Base-by-base conservation (phyloP, 2,329 filamentous ascomycete species). In the Cladosporium sp. region DNA sequence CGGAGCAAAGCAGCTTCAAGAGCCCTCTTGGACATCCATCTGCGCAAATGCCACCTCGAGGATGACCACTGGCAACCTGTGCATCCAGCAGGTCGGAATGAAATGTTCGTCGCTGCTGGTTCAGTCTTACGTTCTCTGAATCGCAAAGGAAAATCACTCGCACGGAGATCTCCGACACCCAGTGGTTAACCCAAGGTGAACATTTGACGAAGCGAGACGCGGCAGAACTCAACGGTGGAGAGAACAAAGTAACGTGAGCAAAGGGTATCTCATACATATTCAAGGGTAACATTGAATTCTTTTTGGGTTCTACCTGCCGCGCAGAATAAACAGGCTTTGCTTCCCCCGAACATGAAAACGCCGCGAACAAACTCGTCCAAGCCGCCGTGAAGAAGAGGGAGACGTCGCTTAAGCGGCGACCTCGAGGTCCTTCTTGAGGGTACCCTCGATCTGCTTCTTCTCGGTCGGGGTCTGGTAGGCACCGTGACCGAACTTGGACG, bases 401-500 rank as follows among this genome's bases (percentile, higher is more conserved):
- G 38, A 35, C 19, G 35, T 19, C 48, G 32, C 32, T 50, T 53
- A 53, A 42, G 50, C 50, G 44, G 50, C 50, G 44, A 46, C 43
- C 43, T 46, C 50, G 50, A 87, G 76, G 70, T 98, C 93, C 89
- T 97, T 98, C 90, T 98, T 98, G 88, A 98, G 89, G 56, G 90
- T 95, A 80, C 93, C 93, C 78, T 95, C 76, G 83, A 89, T 93
- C 74, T 89, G 85, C 80, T 87, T 89, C 90, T 98, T 98, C 87
- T 98, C 93, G 72, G 88, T 87, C 64, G 86, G 81, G 61, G 93
- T 98, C 83, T 98, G 93, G 89, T 95, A 98, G 71, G 90, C 92
- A 85, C 93, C 93, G 82, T 98, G 93, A 78, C 93, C 93, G 77
- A 98, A 98, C 84, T 98, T 95, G 80, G 91, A 96, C 59, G 91